Evolutionary conservation across 2,329 filamentous ascomycete genomes (phyloP).

Genomic region (Metarhizium robertsii): DNA sequence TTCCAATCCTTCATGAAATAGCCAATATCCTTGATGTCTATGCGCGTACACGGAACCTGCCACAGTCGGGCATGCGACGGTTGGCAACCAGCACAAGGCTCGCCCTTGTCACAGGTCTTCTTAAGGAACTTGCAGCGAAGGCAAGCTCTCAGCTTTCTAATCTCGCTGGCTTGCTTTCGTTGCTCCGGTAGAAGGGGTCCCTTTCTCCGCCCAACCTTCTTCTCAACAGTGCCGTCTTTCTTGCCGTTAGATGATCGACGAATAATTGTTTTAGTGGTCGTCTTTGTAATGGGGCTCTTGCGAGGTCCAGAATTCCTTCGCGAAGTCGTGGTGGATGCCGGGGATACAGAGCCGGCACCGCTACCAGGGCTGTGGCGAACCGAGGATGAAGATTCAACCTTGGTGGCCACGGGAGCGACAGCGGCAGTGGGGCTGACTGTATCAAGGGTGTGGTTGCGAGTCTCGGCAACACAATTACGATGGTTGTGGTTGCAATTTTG

Average conservation of each 20-base stretch:
- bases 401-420: conserved; percentile 61
- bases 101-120: conserved; percentile 97
- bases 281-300: conserved; percentile 73
- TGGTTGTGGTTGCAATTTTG: conserved; percentile 31
- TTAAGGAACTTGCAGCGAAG: conserved; percentile 97
- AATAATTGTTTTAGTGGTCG: conserved; percentile 68
- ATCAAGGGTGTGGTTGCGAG: conserved; percentile 38
- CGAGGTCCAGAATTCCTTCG: conserved; percentile 62
- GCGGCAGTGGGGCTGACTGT: conserved; percentile 59
- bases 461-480: conserved; percentile 52
- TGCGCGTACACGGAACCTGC: conserved; percentile 96
- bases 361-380: conserved; percentile 53
- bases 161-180: conserved; percentile 92
- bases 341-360: conserved; percentile 50
- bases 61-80: conserved; percentile 90
- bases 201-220: conserved; percentile 84
- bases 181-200: conserved; percentile 88
- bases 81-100: conserved; percentile 91
- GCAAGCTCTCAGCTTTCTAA: conserved; percentile 88
- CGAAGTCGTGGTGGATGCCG: conserved; percentile 49
- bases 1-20: conserved; percentile 99
- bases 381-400: conserved; percentile 35
- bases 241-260: conserved; percentile 70
- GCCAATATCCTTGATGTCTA: conserved; percentile 96
- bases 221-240: conserved; percentile 71